Evolutionary conservation across 441 rosid genomes (phyloP), one percentile per base, ranked within the genome.

Genomic region (Populus hybrid): DNA sequence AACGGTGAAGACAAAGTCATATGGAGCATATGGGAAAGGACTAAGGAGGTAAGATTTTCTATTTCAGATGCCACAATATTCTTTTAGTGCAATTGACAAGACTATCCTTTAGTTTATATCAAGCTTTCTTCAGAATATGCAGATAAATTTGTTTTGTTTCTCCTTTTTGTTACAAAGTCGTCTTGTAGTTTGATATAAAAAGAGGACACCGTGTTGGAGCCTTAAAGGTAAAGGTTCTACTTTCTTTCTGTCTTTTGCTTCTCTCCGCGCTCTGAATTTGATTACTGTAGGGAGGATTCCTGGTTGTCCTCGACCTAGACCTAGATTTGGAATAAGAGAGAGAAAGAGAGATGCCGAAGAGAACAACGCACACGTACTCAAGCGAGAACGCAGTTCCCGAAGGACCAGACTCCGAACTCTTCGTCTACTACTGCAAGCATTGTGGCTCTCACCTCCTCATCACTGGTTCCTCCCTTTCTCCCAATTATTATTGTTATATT

Each of bases 351-450:
- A 95, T 96, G 99, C 99, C 99, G 85, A 96, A 96, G 90, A 88
- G 99, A 84, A 96, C 98, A 67, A 96, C 99, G 4, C 99, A 96
- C 83, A 96, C 99, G 16, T 96, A 96, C 86, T 96, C 99, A 21
- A 96, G 98, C 94, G 98, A 96, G 78, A 98, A 96, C 86, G 99
- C 99, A 7, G 95, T 91, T 68, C 98, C 97, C 0, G 98, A 96
- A 38, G 97, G 99, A 67, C 95, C 97, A 0, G 95, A 92, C 83
- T 96, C 98, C 54, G 99, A 96, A 86, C 99, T 96, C 74, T 94
- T 96, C 88, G 98, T 96, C 26, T 96, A 96, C 84, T 96, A 94
- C 76, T 94, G 99, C 98, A 94, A 96, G 85, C 97, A 93, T 83
- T 96, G 99, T 76, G 88, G 95, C 79, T 94, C 95, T 66, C 99